Conservation (phyloP, 164 flowering plant genomes). For the Pachysandra terminalis region DNA sequence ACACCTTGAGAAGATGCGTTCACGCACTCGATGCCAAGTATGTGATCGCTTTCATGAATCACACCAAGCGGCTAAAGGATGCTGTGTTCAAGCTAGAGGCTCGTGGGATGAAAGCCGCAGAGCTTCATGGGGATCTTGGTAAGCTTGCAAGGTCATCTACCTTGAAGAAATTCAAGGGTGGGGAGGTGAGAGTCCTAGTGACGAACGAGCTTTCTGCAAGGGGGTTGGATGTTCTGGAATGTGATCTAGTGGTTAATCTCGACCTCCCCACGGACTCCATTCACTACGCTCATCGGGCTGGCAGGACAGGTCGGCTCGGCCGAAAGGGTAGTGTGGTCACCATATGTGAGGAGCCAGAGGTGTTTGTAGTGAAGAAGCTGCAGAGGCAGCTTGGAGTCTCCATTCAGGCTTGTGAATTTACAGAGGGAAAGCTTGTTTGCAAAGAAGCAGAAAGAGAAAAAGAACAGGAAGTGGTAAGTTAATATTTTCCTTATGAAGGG, state of each 20-base stretch:
- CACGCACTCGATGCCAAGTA: conserved; percentile 87
- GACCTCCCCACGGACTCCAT: conserved; percentile 81
- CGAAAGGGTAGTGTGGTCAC: conserved; percentile 80
- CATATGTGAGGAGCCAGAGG: conserved; percentile 87
- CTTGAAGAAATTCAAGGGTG: conserved; percentile 75
- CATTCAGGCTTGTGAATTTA: conserved; percentile 67
- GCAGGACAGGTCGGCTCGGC: conserved; percentile 88
- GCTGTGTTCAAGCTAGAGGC: conserved; percentile 90
- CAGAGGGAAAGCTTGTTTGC: conserved; percentile 67
- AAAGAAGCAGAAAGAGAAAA: conserved; percentile 18
- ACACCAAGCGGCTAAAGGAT: conserved; percentile 80
- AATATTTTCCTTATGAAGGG: neutral
- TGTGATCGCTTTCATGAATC: conserved; percentile 96
- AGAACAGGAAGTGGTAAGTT: conserved; percentile 13
- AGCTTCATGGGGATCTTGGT: conserved; percentile 92
- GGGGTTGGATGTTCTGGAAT: conserved; percentile 89
- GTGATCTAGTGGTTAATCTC: conserved; percentile 94
- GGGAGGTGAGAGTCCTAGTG: conserved; percentile 79
- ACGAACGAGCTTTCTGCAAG: conserved; percentile 99
- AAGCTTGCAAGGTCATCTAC: conserved; percentile 83
- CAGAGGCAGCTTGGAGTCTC: conserved; percentile 73
- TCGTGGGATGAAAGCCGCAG: conserved; percentile 81
- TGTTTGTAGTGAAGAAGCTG: conserved; percentile 79
- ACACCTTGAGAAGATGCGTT: conserved; percentile 81
- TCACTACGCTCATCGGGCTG: conserved; percentile 98